phyloP scores from a whole-genome alignment of 495 filamentous ascomycete species.

The Aspergillus carlsbadensis region DNA sequence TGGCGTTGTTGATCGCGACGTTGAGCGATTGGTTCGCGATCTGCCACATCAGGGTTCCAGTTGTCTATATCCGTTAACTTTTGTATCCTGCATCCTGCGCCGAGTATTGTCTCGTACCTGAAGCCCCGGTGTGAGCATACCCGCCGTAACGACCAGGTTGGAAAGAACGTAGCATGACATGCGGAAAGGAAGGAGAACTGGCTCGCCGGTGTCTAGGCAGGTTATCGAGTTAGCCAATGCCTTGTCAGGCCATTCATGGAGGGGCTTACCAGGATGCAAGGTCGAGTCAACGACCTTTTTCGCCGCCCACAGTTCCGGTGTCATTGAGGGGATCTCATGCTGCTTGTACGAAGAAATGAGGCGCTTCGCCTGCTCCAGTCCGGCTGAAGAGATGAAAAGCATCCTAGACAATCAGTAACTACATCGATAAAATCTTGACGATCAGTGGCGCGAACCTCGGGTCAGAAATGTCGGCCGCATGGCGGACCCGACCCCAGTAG shows the following conservation, averaged over 20 bases:
- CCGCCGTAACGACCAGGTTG: slow-evolving; percentile 93
- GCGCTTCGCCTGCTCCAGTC: slow-evolving; percentile 79
- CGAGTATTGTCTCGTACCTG: slow-evolving; percentile 19
- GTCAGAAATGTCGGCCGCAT: slow-evolving; percentile 87
- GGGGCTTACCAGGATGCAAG: slow-evolving; percentile 65
- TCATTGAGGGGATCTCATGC: slow-evolving; percentile 74
- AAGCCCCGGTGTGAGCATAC: slow-evolving; percentile 87
- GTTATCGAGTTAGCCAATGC: not conserved
- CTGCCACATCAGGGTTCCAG: slow-evolving; percentile 91
- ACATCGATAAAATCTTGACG: not conserved
- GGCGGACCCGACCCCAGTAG: slow-evolving; percentile 92
- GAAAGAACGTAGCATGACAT: slow-evolving; percentile 96
- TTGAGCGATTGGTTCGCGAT: slow-evolving; percentile 96
- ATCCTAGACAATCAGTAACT: slow-evolving; percentile 55
- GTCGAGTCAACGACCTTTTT: slow-evolving; percentile 98
- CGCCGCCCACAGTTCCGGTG: slow-evolving; percentile 85
- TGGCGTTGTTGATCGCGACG: slow-evolving; percentile 94
- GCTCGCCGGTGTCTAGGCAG: slow-evolving; percentile 75
- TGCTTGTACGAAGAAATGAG: slow-evolving; percentile 79
- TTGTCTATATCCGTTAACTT: slow-evolving; percentile 52
- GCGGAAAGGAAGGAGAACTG: slow-evolving; percentile 91
- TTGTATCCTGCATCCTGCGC: not conserved
- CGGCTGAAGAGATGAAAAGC: slow-evolving; percentile 68
- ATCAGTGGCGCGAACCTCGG: slow-evolving; percentile 72
- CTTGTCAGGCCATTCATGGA: not conserved